Evolutionary conservation across 352 stramenopile species (phyloP).

Genomic region (Blastocystis sp.): DNA sequence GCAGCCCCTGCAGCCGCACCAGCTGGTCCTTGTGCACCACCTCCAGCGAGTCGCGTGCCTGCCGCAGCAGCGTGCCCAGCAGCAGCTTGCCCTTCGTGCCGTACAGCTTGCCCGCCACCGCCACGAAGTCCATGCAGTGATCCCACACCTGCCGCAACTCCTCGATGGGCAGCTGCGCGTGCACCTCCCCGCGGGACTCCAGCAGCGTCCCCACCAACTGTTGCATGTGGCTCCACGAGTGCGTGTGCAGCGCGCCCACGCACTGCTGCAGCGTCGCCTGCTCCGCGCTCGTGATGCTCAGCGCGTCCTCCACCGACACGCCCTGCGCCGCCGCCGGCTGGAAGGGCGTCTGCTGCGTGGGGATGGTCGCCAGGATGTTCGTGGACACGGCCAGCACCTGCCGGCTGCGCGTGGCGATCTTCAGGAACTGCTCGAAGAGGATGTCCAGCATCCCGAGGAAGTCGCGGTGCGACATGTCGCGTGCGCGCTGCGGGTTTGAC

Average conservation of each 20-base stretch:
- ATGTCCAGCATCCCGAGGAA: constrained; percentile 44
- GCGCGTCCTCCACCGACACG: not conserved
- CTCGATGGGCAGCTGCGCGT: constrained; percentile 14
- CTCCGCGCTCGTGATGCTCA: constrained; percentile 9
- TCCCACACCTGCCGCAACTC: constrained; percentile 48
- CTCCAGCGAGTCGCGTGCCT: constrained; percentile 34
- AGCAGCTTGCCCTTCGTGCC: constrained; percentile 37
- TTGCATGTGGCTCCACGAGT: constrained; percentile 44
- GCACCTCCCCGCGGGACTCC: constrained; percentile 17
- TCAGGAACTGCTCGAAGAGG: constrained; percentile 48
- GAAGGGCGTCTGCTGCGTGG: not conserved
- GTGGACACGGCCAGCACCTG: constrained; percentile 3
- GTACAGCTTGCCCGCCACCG: constrained; percentile 20
- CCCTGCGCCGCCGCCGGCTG: not conserved
- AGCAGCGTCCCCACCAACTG: constrained; percentile 26
- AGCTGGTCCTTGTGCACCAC: constrained; percentile 43
- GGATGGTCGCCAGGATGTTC: constrained; percentile 43
- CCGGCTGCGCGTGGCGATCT: constrained; percentile 1
- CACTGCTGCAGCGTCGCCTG: constrained; percentile 3
- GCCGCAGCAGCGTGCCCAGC: constrained; percentile 20
- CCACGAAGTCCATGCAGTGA: constrained; percentile 59
- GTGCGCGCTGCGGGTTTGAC: not conserved
- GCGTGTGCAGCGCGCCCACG: constrained; percentile 11
- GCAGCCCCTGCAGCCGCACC: constrained; percentile 20
- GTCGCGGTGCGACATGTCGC: constrained; percentile 13